Evolutionary conservation across 2,329 filamentous ascomycete species (phyloP), one percentile per base, ranked within the genome.

Genomic region (Alternaria panax): DNA sequence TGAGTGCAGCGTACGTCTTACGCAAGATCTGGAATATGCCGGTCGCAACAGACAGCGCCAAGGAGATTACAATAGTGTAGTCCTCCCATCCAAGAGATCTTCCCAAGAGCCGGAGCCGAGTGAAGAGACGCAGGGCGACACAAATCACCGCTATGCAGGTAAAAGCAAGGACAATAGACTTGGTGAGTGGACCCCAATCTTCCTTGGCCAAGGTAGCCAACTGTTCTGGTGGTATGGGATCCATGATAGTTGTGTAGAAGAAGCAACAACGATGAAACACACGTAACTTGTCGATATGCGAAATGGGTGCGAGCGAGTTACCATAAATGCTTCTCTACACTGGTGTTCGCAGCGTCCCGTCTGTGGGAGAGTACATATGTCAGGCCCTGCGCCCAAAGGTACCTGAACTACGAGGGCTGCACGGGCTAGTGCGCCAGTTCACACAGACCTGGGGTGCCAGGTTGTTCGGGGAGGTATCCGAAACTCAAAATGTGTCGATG

Each of bases 41-140:
- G 14, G 59, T 66, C 1, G 24, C 46, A 24, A 67, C 58, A 11
- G 67, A 63, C 54, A 55, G 6, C 55, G 27, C 69, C 62, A 66
- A 66, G 12, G 71, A 64, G 4, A 67, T 1, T 2, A 62, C 46
- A 24, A 73, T 72, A 9, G 60, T 61, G 46, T 67, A 64, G 47
- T 72, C 69, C 53, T 74, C 71, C 62, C 64, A 62, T 20, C 68
- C 68, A 6, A 67, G 54, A n/a, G 54, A 54, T 34, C 60, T 16
- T 20, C 38, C 50, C 14, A 58, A 16, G 14, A 60, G 64, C 45
- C 34, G 67, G 16, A 72, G 22, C n/a, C 70, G 62, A 5, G 67
- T 64, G 43, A 61, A 69, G 24, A 71, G 43, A 14, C 71, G 69
- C 11, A 73, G 59, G 22, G 46, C 51, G 4, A 74, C 66, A 12